phyloP scores from a whole-genome alignment of 1,284 basidiomycete species.

The Tylopilus sp. region DNA sequence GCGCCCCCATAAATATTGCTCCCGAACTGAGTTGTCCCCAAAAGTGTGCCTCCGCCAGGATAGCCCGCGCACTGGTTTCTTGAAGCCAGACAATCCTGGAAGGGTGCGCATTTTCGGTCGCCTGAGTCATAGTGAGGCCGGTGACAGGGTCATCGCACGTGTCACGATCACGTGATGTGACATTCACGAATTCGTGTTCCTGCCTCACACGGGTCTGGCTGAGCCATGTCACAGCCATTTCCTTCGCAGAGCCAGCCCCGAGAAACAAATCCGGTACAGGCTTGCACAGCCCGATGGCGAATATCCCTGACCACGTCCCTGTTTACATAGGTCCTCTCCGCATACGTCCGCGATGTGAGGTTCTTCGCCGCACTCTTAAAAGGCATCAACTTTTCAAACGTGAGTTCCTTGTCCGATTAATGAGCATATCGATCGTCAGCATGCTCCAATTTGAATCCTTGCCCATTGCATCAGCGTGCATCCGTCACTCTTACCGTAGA shows the following conservation, averaged over 20 bases:
- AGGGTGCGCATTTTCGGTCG: not conserved
- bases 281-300: not conserved
- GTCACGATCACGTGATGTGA: constrained; percentile 14
- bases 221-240: constrained; percentile 19
- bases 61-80: not conserved
- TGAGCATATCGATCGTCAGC: not conserved
- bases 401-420: constrained; percentile 34
- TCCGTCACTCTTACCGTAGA: constrained; percentile 62
- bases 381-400: constrained; percentile 75
- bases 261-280: constrained; percentile 25
- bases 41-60: not conserved
- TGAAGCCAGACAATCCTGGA: not conserved
- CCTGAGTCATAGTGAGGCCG: not conserved
- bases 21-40: not conserved
- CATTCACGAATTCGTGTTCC: not conserved
- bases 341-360: constrained; percentile 75
- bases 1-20: not conserved
- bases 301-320: constrained; percentile 1
- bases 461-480: constrained; percentile 55
- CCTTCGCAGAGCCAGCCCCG: constrained; percentile 23
- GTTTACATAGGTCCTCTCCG: constrained; percentile 59
- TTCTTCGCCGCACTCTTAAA: constrained; percentile 71
- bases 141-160: not conserved
- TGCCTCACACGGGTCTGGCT: not conserved
- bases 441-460: constrained; percentile 2